These are phyloP conservation scores for Heracleum sosnowskyi DNA, from an alignment of 129 eudicot species.

Conservation along the genomic window DNA sequence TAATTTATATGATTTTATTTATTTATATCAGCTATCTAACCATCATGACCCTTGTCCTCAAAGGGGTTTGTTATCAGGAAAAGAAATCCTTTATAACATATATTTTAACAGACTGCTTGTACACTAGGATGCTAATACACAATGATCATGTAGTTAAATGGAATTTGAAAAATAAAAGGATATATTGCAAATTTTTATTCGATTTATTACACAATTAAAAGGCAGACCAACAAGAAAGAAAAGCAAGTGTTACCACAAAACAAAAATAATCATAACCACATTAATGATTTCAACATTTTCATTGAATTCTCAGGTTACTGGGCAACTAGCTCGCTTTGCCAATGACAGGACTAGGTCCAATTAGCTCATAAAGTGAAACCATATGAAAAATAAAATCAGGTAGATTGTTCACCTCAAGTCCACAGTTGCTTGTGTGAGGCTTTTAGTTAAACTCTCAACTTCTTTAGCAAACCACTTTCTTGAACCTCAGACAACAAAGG, in stretches of 20 bases:
- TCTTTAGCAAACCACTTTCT: conserved; percentile 85
- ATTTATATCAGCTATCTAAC: not conserved
- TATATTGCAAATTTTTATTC: no score
- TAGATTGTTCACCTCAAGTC: conserved; percentile 52
- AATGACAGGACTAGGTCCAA: not conserved
- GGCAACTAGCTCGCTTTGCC: not conserved
- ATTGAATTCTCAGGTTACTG: not conserved
- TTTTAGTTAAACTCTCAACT: conserved; percentile 80
- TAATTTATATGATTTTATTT: no score
- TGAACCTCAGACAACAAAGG: conserved; percentile 85
- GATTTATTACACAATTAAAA: no score
- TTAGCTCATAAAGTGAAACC: not conserved
- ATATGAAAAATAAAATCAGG: not conserved
- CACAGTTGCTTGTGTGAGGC: conserved; percentile 76
- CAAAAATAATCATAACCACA: not conserved
- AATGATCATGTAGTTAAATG: not conserved
- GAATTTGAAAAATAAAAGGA: not conserved
- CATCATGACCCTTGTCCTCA: not conserved
- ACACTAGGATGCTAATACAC: not conserved
- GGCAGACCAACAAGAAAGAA: not conserved
- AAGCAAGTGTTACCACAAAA: not conserved
- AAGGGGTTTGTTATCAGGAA: not conserved
- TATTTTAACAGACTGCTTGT: not conserved
- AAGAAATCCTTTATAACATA: not conserved
- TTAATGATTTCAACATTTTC: not conserved